phyloP scores from a whole-genome alignment of 2,329 filamentous ascomycete species.

The Alternaria incomplexa region DNA sequence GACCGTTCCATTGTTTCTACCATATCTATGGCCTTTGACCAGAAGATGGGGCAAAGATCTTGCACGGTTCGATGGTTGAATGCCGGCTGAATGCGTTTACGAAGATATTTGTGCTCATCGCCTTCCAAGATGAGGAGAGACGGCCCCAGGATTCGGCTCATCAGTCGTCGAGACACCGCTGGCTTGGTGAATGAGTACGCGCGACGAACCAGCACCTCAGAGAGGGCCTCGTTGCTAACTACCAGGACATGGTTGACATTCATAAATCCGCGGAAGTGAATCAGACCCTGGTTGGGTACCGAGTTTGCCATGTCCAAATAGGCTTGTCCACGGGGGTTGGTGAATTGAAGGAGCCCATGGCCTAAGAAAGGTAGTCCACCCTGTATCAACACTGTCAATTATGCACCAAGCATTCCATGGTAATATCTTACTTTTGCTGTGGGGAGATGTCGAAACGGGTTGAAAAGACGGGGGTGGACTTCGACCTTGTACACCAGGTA shows the following conservation, averaged over 20 bases:
- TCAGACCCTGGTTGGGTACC: background rate
- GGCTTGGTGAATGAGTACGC: background rate
- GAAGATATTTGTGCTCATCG: background rate
- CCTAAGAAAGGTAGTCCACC: background rate
- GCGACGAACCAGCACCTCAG: conserved; percentile 1
- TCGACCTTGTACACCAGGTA: background rate
- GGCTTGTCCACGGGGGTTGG: background rate
- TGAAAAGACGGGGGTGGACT: background rate
- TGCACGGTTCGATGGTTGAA: background rate
- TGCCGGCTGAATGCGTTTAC: background rate
- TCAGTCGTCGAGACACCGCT: background rate
- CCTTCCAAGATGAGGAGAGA: conserved; percentile 1
- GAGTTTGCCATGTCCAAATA: background rate
- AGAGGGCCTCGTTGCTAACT: background rate
- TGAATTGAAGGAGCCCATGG: conserved; percentile 1
- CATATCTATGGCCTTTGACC: conserved; percentile 5
- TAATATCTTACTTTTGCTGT: background rate
- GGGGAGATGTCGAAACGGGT: background rate
- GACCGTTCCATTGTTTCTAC: background rate
- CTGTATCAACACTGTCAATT: background rate
- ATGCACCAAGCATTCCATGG: background rate
- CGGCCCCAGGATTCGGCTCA: background rate
- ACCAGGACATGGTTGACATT: background rate
- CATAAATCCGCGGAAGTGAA: background rate
- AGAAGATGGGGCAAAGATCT: background rate